Conservation (phyloP, 1,284 basidiomycete genomes). For the Golubevia pallescens region DNA sequence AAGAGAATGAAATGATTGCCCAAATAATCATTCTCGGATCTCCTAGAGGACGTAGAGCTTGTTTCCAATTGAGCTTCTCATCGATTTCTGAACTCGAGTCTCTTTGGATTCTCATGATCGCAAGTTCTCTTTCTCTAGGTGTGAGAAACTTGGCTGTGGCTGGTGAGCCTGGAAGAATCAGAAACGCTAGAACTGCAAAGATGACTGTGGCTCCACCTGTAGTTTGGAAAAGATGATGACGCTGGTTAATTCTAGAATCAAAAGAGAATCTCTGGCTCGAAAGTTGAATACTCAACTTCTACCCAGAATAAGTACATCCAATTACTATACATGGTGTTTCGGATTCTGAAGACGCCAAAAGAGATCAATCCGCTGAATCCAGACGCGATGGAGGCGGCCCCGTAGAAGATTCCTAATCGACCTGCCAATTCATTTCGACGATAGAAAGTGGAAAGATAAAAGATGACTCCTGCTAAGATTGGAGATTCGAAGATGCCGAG, state of each 20-base stretch:
- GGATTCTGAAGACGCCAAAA: slow-evolving; percentile 59
- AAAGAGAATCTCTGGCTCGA: no score
- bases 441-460: slow-evolving; percentile 70
- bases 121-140: slow-evolving; percentile 67
- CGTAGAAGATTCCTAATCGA: slow-evolving; percentile 69
- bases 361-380: slow-evolving; percentile 66
- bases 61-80: slow-evolving; percentile 67
- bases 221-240: slow-evolving; percentile 66
- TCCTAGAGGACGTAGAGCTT: slow-evolving; percentile 68
- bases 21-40: slow-evolving; percentile 68
- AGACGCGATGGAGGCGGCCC: slow-evolving; percentile 68
- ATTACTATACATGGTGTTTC: not conserved
- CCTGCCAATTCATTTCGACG: slow-evolving; percentile 69
- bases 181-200: slow-evolving; percentile 67
- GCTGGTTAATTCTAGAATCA: slow-evolving; percentile 68
- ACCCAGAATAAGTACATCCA: not conserved
- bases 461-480: slow-evolving; percentile 43
- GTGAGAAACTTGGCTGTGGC: slow-evolving; percentile 67
- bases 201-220: slow-evolving; percentile 67
- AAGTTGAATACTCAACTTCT: not conserved
- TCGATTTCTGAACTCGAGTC: slow-evolving; percentile 69
- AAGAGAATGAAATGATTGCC: slow-evolving; percentile 67
- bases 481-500: slow-evolving; percentile 13
- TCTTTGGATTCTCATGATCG: slow-evolving; percentile 67
- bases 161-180: slow-evolving; percentile 68